These are phyloP conservation scores for Aaosphaeria arxii DNA, from an alignment of 2,329 filamentous ascomycete species.

Conservation along the genomic window DNA sequence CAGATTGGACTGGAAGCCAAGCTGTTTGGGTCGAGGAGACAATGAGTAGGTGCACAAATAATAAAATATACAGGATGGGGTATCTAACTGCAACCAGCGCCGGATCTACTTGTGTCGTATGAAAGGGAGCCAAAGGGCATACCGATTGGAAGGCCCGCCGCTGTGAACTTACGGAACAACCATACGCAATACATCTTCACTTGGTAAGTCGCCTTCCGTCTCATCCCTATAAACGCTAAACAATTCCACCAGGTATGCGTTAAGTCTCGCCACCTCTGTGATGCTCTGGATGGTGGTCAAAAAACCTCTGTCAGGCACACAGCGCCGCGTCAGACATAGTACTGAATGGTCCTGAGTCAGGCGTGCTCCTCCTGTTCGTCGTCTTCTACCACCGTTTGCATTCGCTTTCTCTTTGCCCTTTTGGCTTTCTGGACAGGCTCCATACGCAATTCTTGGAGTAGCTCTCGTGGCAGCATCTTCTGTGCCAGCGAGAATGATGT, in stretches of 20 bases:
- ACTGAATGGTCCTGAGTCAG: conserved; percentile 62
- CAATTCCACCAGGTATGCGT: conserved; percentile 68
- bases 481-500: conserved; percentile 85
- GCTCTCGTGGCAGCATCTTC: conserved; percentile 74
- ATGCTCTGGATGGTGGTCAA: conserved; percentile 97
- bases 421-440: conserved; percentile 45
- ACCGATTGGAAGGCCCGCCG: conserved; percentile 81
- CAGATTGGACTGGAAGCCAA: conserved; percentile 74
- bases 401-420: conserved; percentile 38
- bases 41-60: conserved; percentile 62
- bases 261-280: conserved; percentile 79
- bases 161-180: conserved; percentile 93
- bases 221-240: conserved; percentile 2
- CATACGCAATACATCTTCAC: conserved; percentile 99
- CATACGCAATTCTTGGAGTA: conserved; percentile 80
- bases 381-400: conserved; percentile 42
- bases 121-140: conserved; percentile 77
- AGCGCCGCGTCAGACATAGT: conserved; percentile 72
- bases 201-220: conserved; percentile 62
- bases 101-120: conserved; percentile 73
- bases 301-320: conserved; percentile 73
- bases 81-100: conserved; percentile 54
- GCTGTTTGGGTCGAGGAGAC: conserved; percentile 95
- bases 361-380: conserved; percentile 37
- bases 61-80: conserved; percentile 7